A percentile compares a stretch with the other conserved stretches of the same genome.
Conservation (phyloP, 2,329 filamentous ascomycete species). For the Lecanoromycetidae sp. region DNA sequence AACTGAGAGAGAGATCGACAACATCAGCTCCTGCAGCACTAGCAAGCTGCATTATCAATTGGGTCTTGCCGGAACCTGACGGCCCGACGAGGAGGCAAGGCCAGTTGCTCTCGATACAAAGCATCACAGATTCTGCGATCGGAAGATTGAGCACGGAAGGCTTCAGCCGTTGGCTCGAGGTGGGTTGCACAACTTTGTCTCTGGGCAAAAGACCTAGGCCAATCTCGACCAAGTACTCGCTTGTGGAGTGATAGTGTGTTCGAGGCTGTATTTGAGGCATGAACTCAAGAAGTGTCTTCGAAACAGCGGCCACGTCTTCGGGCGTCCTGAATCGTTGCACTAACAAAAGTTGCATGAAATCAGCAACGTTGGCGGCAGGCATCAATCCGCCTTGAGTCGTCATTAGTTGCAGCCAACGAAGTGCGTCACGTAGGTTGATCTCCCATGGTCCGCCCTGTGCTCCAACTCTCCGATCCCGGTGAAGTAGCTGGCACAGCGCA, state of each 20-base stretch:
- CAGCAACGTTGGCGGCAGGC: slow-evolving; percentile 46
- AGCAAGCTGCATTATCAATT: slow-evolving; percentile 68
- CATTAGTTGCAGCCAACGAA: slow-evolving; percentile 72
- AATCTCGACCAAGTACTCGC: slow-evolving; percentile 56
- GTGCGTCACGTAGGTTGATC: slow-evolving; percentile 82
- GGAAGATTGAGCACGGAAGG: slow-evolving; percentile 36
- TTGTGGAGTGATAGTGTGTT: slow-evolving; percentile 63
- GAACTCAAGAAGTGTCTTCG: slow-evolving; percentile 51
- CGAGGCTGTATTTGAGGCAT: slow-evolving; percentile 42
- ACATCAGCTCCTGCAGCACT: slow-evolving; percentile 62
- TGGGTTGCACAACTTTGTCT: slow-evolving; percentile 31
- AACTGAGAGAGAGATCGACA: slow-evolving; percentile 77
- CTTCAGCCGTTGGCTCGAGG: slow-evolving; percentile 23
- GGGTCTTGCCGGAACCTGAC: slow-evolving; percentile 77
- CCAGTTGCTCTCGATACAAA: slow-evolving; percentile 75
- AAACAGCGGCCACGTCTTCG: slow-evolving; percentile 54
- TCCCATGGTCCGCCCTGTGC: slow-evolving; percentile 71
- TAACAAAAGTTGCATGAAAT: slow-evolving; percentile 74
- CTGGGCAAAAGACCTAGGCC: slow-evolving; percentile 62
- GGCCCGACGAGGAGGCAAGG: slow-evolving; percentile 80
- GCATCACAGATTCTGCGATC: slow-evolving; percentile 72
- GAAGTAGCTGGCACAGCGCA: slow-evolving; percentile 60
- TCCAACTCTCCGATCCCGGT: slow-evolving; percentile 43
- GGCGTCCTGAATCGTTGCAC: slow-evolving; percentile 72
- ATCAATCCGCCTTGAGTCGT: slow-evolving; percentile 50